Percentiles rank a stretch among this genome's conserved stretches.
These are phyloP conservation scores for Dendrocalamus sinicus DNA, from an alignment of 176 grass and related monocot species.

Conservation along the genomic window DNA sequence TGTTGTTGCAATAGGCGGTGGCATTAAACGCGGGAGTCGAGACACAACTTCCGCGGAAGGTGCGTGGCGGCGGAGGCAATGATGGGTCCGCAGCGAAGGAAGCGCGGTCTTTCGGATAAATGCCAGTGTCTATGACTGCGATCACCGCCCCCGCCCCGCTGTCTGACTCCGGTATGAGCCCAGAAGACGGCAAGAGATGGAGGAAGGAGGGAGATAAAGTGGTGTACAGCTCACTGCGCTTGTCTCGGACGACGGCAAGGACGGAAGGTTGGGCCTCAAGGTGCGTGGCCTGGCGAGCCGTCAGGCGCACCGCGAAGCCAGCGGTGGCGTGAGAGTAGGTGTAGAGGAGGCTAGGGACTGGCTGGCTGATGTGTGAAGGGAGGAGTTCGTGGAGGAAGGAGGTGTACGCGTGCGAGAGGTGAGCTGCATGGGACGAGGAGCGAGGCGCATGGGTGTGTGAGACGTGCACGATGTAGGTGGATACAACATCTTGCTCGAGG, in stretches of 20 bases:
- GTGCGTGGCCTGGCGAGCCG: conserved; percentile 40
- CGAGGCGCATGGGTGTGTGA: background rate
- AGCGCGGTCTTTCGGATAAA: conserved; percentile 32
- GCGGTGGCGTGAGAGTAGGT: conserved; percentile 36
- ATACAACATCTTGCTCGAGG: background rate
- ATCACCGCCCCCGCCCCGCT: conserved; percentile 36
- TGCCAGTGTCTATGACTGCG: background rate
- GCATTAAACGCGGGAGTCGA: conserved; percentile 33
- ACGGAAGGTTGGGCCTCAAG: conserved; percentile 40
- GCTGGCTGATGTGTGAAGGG: background rate
- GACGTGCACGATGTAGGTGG: conserved; percentile 9
- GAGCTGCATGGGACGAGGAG: too few relatives aligned
- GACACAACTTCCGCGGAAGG: conserved; percentile 45
- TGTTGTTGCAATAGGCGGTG: conserved; percentile 44
- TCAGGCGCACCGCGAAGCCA: conserved; percentile 55
- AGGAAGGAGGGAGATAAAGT: conserved; percentile 50
- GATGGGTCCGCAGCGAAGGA: conserved; percentile 35
- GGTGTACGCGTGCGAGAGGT: background rate
- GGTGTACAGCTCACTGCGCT: conserved; percentile 27
- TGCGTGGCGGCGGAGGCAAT: background rate
- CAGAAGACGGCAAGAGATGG: conserved; percentile 27
- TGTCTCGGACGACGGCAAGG: conserved; percentile 49
- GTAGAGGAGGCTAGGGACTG: conserved; percentile 5
- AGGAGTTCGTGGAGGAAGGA: background rate
- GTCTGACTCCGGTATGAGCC: conserved; percentile 36